Percentiles rank a stretch among this genome's conserved stretches.
phyloP scores from a whole-genome alignment of 1,139 yeast species.

The Pichia sp. region DNA sequence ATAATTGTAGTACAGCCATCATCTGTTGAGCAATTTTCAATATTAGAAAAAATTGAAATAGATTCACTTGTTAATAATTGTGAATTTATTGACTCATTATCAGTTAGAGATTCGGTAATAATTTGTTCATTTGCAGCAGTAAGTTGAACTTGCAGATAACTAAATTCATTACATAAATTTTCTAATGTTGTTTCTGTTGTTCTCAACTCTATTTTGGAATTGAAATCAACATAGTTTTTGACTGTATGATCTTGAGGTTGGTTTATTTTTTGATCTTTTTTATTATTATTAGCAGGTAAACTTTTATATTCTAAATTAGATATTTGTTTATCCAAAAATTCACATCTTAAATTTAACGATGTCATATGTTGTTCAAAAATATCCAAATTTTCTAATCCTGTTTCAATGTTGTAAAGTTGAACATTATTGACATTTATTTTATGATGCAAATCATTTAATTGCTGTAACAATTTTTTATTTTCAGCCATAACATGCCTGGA shows the following conservation, averaged over 20 bases:
- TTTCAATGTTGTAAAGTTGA: slow-evolving; percentile 15
- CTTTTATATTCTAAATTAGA: slow-evolving; percentile 30
- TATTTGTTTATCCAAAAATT: slow-evolving; percentile 36
- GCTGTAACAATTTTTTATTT: slow-evolving; percentile 17
- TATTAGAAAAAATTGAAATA: slow-evolving; percentile 11
- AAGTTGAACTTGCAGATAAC: slow-evolving; percentile 31
- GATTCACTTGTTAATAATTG: slow-evolving; percentile 1
- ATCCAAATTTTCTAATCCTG: slow-evolving; percentile 24
- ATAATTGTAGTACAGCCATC: not conserved
- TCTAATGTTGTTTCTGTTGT: slow-evolving; percentile 44
- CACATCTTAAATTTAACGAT: slow-evolving; percentile 32
- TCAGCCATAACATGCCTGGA: slow-evolving; percentile 15
- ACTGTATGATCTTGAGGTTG: not conserved
- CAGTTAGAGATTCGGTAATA: not conserved
- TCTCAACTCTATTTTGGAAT: slow-evolving; percentile 31
- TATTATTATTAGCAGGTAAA: slow-evolving; percentile 12
- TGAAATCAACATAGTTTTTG: slow-evolving; percentile 3
- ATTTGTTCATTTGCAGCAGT: slow-evolving; percentile 18
- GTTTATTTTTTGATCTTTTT: no score
- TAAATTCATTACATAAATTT: slow-evolving; percentile 43
- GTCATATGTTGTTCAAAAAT: slow-evolving; percentile 30
- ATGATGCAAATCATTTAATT: slow-evolving; percentile 13
- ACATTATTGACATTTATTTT: slow-evolving; percentile 2
- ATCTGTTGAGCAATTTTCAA: slow-evolving; percentile 5
- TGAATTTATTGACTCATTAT: slow-evolving; percentile 7